Evolutionary conservation across 345 rosid genomes (phyloP), one percentile per base, ranked within the genome.

Genomic region (Cardamine resedifolia): DNA sequence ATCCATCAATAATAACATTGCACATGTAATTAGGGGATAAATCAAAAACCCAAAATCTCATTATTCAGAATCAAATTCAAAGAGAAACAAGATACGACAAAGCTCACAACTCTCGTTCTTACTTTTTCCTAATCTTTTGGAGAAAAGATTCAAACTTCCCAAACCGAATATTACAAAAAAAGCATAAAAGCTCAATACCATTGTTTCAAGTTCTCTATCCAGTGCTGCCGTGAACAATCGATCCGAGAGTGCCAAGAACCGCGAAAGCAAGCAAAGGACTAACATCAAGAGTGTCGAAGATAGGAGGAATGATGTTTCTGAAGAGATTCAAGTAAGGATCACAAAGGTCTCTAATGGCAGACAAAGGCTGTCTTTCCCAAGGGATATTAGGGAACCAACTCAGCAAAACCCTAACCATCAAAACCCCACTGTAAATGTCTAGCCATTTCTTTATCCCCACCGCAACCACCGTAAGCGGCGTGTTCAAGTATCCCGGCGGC

Each of bases 371-470:
- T 34, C 88, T 75, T n/a, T 93, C 96, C 97, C 97, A 90, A 0
- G 92, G 94, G 30, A 90, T 83, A 73, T 90, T 93, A 0, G 97
- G 98, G 76, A 93, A 93, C 98, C 96, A 93, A 70, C 96, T 89
- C 2, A 90, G 90, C 81, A 93, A 83, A 64, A 93, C 96, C 90
- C 98, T 83, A 66, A 93, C 88, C 97, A 88, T 81, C 84, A 94
- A 77, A 43, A 89, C 92, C 44, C 89, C 96, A 26, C 94, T 90
- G 85, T 90, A 89, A 5, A 93, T 87, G 24, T 93, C 97, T 0
- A 93, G 80, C 97, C 97, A 93, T 76, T 86, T 90, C 61, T 89
- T 83, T 73, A 93, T 44, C 10, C 96, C 97, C 20, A 92, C 84
- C 1, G 92, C 98, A 2, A 87, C 97, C 47, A 93, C 94, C 41